Conservation (phyloP, 148 eudicot genomes). For the Camellia lanceoleosa region DNA sequence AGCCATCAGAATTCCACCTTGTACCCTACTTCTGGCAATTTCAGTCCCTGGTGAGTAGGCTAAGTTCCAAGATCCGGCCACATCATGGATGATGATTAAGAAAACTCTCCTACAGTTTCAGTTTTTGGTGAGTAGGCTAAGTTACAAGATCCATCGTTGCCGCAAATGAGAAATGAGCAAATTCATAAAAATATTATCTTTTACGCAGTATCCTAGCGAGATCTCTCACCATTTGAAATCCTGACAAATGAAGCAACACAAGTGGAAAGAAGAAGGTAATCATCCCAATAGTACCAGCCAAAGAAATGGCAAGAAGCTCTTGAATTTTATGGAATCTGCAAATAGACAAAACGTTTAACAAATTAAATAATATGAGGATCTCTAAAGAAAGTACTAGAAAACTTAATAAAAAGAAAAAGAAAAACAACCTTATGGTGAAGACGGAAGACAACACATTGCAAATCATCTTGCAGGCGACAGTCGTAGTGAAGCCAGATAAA, state of each 20-base stretch:
- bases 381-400: neutral
- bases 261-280: slow-evolving; percentile 18
- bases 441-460: neutral
- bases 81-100: no score
- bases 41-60: no score
- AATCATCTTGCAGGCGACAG: neutral
- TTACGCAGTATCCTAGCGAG: neutral
- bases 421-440: neutral
- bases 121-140: neutral
- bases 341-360: neutral
- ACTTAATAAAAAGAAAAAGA: neutral
- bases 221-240: neutral
- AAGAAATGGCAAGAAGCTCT: slow-evolving; percentile 8
- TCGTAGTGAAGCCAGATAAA: neutral
- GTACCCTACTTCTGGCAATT: no score
- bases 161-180: neutral
- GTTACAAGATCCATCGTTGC: neutral
- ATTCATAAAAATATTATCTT: neutral
- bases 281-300: slow-evolving; percentile 10
- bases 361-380: neutral
- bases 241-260: slow-evolving; percentile 8
- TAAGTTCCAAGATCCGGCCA: no score
- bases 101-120: neutral
- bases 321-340: slow-evolving; percentile 1
- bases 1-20: no score